A percentile compares a stretch with the other conserved stretches of the same genome.
Conservation (phyloP, 306 rosid species). For the Prunus persica region Prunus_persica_NCBIv2 NC_034010.1:15329501-15330000, state of each 20-base stretch:
- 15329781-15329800: conserved; percentile 13
- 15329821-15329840: conserved; percentile 37
- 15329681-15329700: conserved; percentile 41
- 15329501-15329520: conserved; percentile 39
- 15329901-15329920: conserved; percentile 33
- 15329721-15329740: conserved; percentile 22
- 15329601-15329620: conserved; percentile 50
- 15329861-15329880: conserved; percentile 41
- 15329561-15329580: conserved; percentile 42
- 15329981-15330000: conserved; percentile 41
- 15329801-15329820: conserved; percentile 22
- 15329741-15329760: conserved; percentile 10
- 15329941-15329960: conserved; percentile 67
- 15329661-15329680: conserved; percentile 45
- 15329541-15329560: conserved; percentile 40
- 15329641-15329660: conserved; percentile 42
- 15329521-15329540: conserved; percentile 44
- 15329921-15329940: conserved; percentile 47
- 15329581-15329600: conserved; percentile 40
- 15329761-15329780: conserved; percentile 18
- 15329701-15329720: conserved; percentile 33
- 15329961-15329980: conserved; percentile 19
- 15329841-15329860: conserved; percentile 44
- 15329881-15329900: conserved; percentile 32
- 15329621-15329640: conserved; percentile 53